Evolutionary conservation across 371 early-diverging fungal species (phyloP).

Genomic region (Mucor sp.): DNA sequence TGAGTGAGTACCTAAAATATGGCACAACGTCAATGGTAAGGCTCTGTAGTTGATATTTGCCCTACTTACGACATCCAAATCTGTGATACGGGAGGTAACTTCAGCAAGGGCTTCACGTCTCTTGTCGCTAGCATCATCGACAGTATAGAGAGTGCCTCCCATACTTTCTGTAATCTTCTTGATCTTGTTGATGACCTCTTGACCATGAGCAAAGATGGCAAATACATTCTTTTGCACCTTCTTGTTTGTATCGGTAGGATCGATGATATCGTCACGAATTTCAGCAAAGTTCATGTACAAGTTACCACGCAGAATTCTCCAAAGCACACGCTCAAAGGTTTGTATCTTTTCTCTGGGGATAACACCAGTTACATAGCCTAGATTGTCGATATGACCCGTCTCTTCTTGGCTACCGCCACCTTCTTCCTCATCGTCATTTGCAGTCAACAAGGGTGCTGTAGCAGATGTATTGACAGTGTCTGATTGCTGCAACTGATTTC

Average conservation of each 20-base stretch:
- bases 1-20: conserved; percentile 68
- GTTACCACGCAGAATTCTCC: conserved; percentile 96
- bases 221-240: conserved; percentile 91
- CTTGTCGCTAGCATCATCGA: conserved; percentile 78
- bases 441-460: conserved; percentile 60
- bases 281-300: conserved; percentile 94
- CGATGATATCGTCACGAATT: conserved; percentile 85
- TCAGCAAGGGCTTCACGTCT: conserved; percentile 78
- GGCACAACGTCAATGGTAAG: not conserved
- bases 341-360: conserved; percentile 82
- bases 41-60: not conserved
- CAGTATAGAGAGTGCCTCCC: conserved; percentile 91
- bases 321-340: conserved; percentile 94
- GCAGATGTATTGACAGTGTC: not conserved
- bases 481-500: conserved; percentile 6
- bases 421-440: conserved; percentile 13
- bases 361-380: conserved; percentile 89
- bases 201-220: conserved; percentile 95
- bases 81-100: conserved; percentile 54
- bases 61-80: conserved; percentile 37
- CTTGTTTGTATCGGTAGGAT: conserved; percentile 73
- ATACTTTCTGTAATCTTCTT: conserved; percentile 91
- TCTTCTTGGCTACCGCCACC: conserved; percentile 71
- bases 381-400: conserved; percentile 51
- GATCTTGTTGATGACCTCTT: conserved; percentile 84